phyloP scores from a whole-genome alignment of 164 flowering plant genomes.

The Magnolia kwangsiensis region DNA sequence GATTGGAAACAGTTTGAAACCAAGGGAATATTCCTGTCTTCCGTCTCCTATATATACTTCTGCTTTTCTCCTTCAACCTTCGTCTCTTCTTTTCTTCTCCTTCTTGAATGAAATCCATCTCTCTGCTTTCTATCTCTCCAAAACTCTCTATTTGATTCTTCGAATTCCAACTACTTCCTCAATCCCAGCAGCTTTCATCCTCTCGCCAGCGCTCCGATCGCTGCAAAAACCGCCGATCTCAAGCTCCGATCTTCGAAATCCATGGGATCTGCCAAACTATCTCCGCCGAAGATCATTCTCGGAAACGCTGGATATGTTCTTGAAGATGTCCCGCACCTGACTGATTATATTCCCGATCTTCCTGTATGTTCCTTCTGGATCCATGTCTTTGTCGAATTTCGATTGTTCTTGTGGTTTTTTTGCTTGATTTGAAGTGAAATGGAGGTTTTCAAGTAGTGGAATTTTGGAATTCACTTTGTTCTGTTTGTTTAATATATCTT shows the following conservation, averaged over 20 bases:
- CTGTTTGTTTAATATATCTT: neutral
- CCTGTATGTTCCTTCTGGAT: slow-evolving; percentile 28
- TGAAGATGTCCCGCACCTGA: slow-evolving; percentile 64
- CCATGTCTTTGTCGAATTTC: neutral
- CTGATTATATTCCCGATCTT: slow-evolving; percentile 51
- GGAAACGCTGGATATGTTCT: slow-evolving; percentile 49
- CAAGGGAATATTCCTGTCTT: neutral
- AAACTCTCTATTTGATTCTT: slow-evolving; percentile 3
- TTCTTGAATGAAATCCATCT: slow-evolving; percentile 1
- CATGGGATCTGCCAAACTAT: slow-evolving; percentile 4
- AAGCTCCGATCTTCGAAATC: neutral
- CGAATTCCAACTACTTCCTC: no score
- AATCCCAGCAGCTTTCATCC: slow-evolving; percentile 1
- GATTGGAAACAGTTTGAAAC: neutral
- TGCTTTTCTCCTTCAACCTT: neutral
- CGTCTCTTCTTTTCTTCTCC: neutral
- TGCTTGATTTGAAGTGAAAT: neutral
- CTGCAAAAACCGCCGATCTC: neutral
- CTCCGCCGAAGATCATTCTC: slow-evolving; percentile 28
- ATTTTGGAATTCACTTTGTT: neutral
- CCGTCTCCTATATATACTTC: neutral
- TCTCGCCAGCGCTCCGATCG: neutral
- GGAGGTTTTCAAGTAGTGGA: neutral
- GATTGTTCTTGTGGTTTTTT: neutral
- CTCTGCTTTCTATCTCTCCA: slow-evolving; percentile 2